phyloP scores from a whole-genome alignment of 345 rosid genomes.

The Mangifera indica region DNA sequence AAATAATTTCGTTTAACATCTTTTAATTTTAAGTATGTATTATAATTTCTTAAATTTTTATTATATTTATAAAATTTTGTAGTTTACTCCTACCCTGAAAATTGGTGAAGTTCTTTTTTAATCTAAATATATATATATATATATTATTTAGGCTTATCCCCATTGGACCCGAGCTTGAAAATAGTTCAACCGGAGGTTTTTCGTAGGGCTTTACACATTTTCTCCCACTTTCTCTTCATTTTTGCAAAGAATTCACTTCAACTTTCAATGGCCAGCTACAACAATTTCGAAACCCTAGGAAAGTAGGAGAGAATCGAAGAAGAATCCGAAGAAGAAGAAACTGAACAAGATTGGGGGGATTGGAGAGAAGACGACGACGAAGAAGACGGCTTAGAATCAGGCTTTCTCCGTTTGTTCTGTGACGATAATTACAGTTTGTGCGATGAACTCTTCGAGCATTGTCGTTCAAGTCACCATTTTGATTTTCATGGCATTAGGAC shows the following conservation, averaged over 20 bases:
- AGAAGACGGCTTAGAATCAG: constrained; percentile 33
- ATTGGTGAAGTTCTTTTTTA: too few species aligned
- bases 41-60: too few species aligned
- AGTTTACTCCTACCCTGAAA: too few species aligned
- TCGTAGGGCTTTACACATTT: not conserved
- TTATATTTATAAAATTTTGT: too few species aligned
- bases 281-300: constrained; percentile 9
- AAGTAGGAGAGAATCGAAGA: constrained; percentile 4
- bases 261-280: constrained; percentile 14
- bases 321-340: constrained; percentile 26
- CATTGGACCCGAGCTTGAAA: too few species aligned
- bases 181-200: not conserved
- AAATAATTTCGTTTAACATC: too few species aligned
- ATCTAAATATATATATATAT: too few species aligned
- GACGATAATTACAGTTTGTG: constrained; percentile 51
- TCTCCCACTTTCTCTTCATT: not conserved
- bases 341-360: constrained; percentile 60
- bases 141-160: too few species aligned
- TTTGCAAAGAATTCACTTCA: not conserved
- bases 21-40: too few species aligned
- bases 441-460: constrained; percentile 60
- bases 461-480: constrained; percentile 49
- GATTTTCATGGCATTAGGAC: constrained; percentile 54
- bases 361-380: constrained; percentile 49
- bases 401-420: constrained; percentile 65